Base-by-base conservation (phyloP, 2,329 filamentous ascomycete species). In the Pseudogymnoascus pannorum region DNA sequence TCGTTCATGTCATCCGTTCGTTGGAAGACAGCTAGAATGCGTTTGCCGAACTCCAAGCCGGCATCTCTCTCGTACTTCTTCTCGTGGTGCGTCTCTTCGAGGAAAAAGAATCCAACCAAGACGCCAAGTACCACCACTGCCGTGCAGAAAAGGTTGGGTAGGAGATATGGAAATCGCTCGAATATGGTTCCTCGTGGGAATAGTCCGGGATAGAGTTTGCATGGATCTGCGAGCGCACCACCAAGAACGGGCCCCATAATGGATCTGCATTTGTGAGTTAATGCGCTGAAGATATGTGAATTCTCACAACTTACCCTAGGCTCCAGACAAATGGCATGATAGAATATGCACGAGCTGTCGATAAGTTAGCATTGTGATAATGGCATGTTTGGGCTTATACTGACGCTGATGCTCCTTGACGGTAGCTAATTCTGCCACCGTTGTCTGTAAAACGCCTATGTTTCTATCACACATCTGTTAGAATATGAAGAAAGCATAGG, bases 291-390 rank as follows among this genome's bases (percentile, higher is more conserved):
- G 60, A 60, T 62, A 29, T 59, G 38, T 20, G 36, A 40, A 31
- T 6, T 60, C 38, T 61, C 58, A 65, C 18, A 54, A 76, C 80
- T 76, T 79, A 91, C 80, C 94, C 94, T 71, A 99, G 82, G 72
- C 92, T 97, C 94, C 94, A 99, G 24, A 97, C 91, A 72, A 96
- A 91, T 5, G 94, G 94, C 92, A 99, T 97, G 68, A 97, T 92
- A 11, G 93, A 91, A 76, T 96, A 99, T 58, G 93, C 94, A 68
- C 91, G 90, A 67, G 92, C 89, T 92, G 64, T 62, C 60, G 58
- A 67, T 62, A 58, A 62, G 68, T 72, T 66, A 72, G 67, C 54
- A 64, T 59, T 38, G 9, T 48, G 62, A 61, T 66, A 24, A 66
- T 63, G 38, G 6, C 4, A 64, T 62, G 58, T 22, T 66, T 40